Evolutionary conservation across 2,329 filamentous ascomycete genomes (phyloP).

Genomic region (Zymoseptoria ardabiliae): DNA sequence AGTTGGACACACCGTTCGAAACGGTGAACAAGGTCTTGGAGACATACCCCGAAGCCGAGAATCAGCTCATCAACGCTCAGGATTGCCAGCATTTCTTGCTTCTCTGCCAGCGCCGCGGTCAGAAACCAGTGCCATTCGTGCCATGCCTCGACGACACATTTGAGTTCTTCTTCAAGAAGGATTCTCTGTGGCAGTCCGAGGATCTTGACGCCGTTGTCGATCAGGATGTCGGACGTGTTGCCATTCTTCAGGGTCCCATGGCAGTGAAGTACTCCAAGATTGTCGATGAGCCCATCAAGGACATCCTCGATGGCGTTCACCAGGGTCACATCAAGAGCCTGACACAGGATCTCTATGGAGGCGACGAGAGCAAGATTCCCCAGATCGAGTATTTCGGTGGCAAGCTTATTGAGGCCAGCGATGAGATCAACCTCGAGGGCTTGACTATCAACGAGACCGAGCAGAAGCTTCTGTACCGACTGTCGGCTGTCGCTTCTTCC

Average conservation of each 20-base stretch:
- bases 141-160: conserved; percentile 94
- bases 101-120: conserved; percentile 80
- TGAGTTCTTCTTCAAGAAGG: conserved; percentile 99
- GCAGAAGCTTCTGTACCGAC: conserved; percentile 73
- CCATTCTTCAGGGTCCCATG: conserved; percentile 91
- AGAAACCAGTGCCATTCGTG: conserved; percentile 96
- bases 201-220: conserved; percentile 91
- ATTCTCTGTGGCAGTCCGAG: conserved; percentile 98
- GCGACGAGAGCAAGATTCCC: conserved; percentile 67
- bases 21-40: conserved; percentile 71
- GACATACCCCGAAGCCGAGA: conserved; percentile 77
- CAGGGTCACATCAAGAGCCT: conserved; percentile 75
- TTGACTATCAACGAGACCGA: conserved; percentile 74
- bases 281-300: conserved; percentile 88
- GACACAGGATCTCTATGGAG: conserved; percentile 70
- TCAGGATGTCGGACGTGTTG: conserved; percentile 92
- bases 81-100: conserved; percentile 96
- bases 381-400: conserved; percentile 93
- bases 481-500: conserved; percentile 67
- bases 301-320: conserved; percentile 89
- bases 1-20: conserved; percentile 74
- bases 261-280: conserved; percentile 83
- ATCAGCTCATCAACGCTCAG: conserved; percentile 93
- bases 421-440: conserved; percentile 74
- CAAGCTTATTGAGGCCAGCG: conserved; percentile 64